Conservation (phyloP, 305 asterid genomes). For the Ajuga reptans region DNA sequence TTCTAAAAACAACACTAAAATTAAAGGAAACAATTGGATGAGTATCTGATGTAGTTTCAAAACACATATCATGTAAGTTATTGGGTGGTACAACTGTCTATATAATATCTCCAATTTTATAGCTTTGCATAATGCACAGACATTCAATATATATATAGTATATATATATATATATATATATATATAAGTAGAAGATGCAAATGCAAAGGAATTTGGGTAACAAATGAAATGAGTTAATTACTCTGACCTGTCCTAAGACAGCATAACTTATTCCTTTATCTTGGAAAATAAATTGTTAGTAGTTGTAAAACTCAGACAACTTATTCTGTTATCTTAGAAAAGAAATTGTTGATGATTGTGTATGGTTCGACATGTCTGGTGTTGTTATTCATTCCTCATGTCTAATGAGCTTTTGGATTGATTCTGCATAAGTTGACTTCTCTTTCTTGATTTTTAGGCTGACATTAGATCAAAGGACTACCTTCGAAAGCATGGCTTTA, state of each 20-base stretch:
- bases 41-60: background rate
- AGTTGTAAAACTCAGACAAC: background rate
- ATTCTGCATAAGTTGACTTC: background rate
- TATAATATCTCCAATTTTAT: background rate
- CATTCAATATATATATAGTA: too few species aligned
- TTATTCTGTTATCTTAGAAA: background rate
- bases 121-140: background rate
- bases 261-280: background rate
- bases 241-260: background rate
- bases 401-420: background rate
- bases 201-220: background rate
- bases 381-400: too few species aligned
- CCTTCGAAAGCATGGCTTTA: slow-evolving; percentile 40
- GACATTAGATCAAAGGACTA: slow-evolving; percentile 52
- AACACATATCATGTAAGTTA: background rate
- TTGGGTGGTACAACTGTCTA: background rate
- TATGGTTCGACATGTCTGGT: background rate
- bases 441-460: slow-evolving; percentile 34
- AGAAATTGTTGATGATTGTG: background rate
- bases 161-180: background rate
- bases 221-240: background rate
- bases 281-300: background rate
- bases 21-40: background rate
- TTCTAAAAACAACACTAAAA: background rate
- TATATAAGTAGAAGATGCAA: too few species aligned